These are phyloP conservation scores for Vitellaria paradoxa DNA, from an alignment of 179 eudicot species.

Conservation along the genomic window DNA sequence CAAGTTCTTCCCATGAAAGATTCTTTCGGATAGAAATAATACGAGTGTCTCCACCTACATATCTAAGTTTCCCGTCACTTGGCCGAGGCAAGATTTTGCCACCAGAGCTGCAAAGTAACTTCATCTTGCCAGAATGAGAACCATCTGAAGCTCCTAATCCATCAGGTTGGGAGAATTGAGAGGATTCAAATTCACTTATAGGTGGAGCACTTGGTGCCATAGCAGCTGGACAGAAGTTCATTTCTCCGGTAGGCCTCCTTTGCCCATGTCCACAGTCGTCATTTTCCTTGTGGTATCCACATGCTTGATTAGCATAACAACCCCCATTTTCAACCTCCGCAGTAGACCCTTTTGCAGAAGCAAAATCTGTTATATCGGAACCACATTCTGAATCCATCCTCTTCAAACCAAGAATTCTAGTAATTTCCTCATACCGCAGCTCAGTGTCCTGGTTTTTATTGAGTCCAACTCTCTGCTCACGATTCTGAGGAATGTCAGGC, in stretches of 20 bases:
- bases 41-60: slow-evolving; percentile 91
- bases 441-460: slow-evolving; percentile 33
- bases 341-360: slow-evolving; percentile 47
- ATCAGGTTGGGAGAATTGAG: slow-evolving; percentile 30
- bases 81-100: slow-evolving; percentile 90
- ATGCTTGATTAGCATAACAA: slow-evolving; percentile 34
- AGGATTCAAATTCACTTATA: slow-evolving; percentile 35
- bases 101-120: slow-evolving; percentile 85
- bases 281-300: slow-evolving; percentile 23
- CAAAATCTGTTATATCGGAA: slow-evolving; percentile 15
- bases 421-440: slow-evolving; percentile 55
- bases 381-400: slow-evolving; percentile 51
- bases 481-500: slow-evolving; percentile 22
- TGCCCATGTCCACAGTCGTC: slow-evolving; percentile 19
- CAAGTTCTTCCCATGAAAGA: slow-evolving; percentile 63
- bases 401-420: slow-evolving; percentile 54
- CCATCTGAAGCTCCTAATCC: slow-evolving; percentile 25
- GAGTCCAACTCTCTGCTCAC: slow-evolving; percentile 34
- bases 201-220: slow-evolving; percentile 19
- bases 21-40: slow-evolving; percentile 61
- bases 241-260: slow-evolving; percentile 22
- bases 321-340: slow-evolving; percentile 33
- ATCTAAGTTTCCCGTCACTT: slow-evolving; percentile 84
- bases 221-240: slow-evolving; percentile 23
- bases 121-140: slow-evolving; percentile 50